Base-by-base conservation (phyloP, 495 filamentous ascomycete genomes). In the Aspergillus asperescens region DNA sequence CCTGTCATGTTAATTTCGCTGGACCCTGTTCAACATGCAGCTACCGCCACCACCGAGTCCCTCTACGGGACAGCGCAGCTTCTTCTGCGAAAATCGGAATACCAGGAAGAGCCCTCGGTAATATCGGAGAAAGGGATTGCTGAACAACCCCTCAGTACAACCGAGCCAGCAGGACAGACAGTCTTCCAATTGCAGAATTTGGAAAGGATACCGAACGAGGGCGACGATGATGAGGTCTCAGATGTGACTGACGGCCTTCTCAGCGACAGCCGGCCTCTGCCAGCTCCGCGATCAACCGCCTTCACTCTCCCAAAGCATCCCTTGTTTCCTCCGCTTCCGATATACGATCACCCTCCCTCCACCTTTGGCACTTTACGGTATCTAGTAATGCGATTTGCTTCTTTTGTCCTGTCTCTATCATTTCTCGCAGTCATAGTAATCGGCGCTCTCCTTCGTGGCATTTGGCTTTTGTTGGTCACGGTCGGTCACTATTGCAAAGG, bases 271-370 rank as follows among this genome's bases (percentile, higher is more conserved):
- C 41, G 43, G n/a, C 24, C 15, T 4, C 40, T 29, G 22, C 29
- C 7, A 15, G 15, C 8, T 12, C 28, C 46, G 13, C 48, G 42
- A 25, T 9, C 20, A 10, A 12, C 48, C 7, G 42, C 28, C 41
- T 55, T 42, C 9, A 20, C 35, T 1, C 10, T 40, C 5, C 49
- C 52, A 8, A 18, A 51, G 7, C 84, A 95, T 61, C 90, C 91
- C 7, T 68, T 96, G 1, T 97, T 97, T 59, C 92, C 92, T 9
- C 87, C 89, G 7, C 66, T 97, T 12, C 91, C 91, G 0, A 70
- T 88, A 3, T 96, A 96, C 56, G 87, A 86, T 0, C 44, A 47
- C 12, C 84, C 90, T 0, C 84, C 90, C 0, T 82, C 86, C 3
- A 19, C 76, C 2, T 49, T 85, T 22, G 70, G 84, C 32, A 74